These are phyloP conservation scores for Catharanthus roseus DNA, from an alignment of 257 asterid genomes.

Conservation along the genomic window DNA sequence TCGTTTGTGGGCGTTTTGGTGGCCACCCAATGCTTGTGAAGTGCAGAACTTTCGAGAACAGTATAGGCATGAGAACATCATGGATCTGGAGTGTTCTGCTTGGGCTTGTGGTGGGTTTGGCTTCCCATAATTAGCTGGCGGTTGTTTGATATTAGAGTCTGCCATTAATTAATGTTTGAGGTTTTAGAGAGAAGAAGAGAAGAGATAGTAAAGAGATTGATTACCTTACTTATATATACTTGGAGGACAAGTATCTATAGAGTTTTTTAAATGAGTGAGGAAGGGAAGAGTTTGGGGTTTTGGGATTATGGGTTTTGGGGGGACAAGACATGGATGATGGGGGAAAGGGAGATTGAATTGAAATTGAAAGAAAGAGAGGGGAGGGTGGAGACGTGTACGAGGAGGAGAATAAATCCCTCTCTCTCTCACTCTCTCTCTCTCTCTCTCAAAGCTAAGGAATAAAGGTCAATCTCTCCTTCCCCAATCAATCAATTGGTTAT, in stretches of 20 bases:
- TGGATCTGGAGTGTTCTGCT: too few species aligned
- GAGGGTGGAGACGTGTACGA: slow-evolving; percentile 42
- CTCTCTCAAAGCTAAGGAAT: too few species aligned
- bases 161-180: slow-evolving; percentile 5
- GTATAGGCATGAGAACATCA: slow-evolving; percentile 74
- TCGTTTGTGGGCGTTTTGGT: slow-evolving; percentile 88
- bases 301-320: too few species aligned
- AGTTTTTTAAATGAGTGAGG: too few species aligned
- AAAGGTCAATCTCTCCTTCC: too few species aligned
- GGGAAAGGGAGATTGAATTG: too few species aligned
- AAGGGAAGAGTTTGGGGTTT: too few species aligned
- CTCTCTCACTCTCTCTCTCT: slow-evolving; percentile 29
- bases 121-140: not conserved
- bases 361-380: not conserved
- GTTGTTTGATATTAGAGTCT: not conserved
- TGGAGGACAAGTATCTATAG: too few species aligned
- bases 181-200: too few species aligned
- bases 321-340: not conserved
- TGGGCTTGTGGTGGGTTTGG: not conserved
- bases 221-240: too few species aligned
- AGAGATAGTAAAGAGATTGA: too few species aligned
- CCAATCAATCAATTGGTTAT: slow-evolving; percentile 29
- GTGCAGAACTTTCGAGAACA: slow-evolving; percentile 84
- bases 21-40: slow-evolving; percentile 91
- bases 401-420: slow-evolving; percentile 47